Evolutionary conservation across 2,329 filamentous ascomycete genomes (phyloP).

Genomic region (Aspergillus arachidicola): DNA sequence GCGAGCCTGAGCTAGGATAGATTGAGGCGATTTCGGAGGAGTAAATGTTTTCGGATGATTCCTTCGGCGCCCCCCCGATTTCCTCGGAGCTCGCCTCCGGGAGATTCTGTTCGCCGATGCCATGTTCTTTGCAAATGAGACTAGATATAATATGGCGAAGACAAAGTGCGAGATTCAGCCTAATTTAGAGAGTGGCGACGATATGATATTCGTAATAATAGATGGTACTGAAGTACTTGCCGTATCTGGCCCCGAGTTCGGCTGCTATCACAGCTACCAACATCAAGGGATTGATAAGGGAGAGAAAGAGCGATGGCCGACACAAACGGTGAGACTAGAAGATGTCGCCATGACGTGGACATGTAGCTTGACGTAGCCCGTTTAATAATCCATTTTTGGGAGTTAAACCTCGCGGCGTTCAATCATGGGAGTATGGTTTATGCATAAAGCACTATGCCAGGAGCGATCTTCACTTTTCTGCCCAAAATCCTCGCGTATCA

Average conservation of each 20-base stretch:
- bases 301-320: background rate
- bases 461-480: conserved; percentile 1
- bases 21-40: conserved; percentile 17
- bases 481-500: background rate
- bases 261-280: background rate
- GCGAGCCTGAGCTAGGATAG: conserved; percentile 17
- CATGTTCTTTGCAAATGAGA: conserved; percentile 15
- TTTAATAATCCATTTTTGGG: background rate
- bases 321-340: background rate
- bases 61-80: conserved; percentile 11
- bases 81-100: conserved; percentile 16
- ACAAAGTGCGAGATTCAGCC: background rate
- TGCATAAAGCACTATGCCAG: background rate
- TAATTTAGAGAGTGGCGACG: background rate
- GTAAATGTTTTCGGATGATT: conserved; percentile 12
- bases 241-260: background rate
- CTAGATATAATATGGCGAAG: background rate
- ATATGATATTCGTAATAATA: background rate
- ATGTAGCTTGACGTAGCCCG: background rate
- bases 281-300: background rate
- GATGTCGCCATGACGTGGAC: background rate
- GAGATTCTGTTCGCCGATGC: conserved; percentile 13
- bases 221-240: background rate
- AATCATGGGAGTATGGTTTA: background rate
- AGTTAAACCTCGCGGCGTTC: background rate